These are phyloP conservation scores for Cylindrotheca fusiformis DNA, from an alignment of 108 stramenopile species.

Conservation along the genomic window DNA sequence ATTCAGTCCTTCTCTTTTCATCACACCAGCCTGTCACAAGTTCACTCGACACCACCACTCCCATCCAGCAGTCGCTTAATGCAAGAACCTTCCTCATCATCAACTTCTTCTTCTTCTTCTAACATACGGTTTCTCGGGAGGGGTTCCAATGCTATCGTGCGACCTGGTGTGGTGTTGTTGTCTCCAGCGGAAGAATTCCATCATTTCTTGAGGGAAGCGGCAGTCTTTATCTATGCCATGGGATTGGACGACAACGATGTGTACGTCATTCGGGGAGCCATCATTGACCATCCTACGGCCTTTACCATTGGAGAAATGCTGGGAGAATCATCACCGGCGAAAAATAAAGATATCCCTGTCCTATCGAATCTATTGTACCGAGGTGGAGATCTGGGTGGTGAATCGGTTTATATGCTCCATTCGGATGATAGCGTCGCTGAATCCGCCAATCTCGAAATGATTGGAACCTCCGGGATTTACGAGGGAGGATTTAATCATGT, in stretches of 20 bases:
- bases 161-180: conserved; percentile 66
- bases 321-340: conserved; percentile 25
- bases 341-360: conserved; percentile 4
- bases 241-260: conserved; percentile 59
- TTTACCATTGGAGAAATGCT: conserved; percentile 82
- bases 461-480: conserved; percentile 70
- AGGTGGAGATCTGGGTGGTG: conserved; percentile 64
- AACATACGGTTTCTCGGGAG: conserved; percentile 52
- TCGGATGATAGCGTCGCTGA: conserved; percentile 41
- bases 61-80: no score
- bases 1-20: no score
- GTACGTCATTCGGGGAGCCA: conserved; percentile 75
- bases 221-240: conserved; percentile 77
- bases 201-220: conserved; percentile 71
- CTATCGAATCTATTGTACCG: conserved; percentile 52
- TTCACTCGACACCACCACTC: no score
- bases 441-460: conserved; percentile 40
- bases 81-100: no score
- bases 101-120: neutral
- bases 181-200: conserved; percentile 75
- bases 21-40: no score
- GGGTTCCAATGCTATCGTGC: conserved; percentile 69
- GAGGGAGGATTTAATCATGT: conserved; percentile 68
- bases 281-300: conserved; percentile 82
- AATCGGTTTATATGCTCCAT: conserved; percentile 67